phyloP scores from a whole-genome alignment of 805 yeast species.

The Komagataella pseudopastoris region DNA sequence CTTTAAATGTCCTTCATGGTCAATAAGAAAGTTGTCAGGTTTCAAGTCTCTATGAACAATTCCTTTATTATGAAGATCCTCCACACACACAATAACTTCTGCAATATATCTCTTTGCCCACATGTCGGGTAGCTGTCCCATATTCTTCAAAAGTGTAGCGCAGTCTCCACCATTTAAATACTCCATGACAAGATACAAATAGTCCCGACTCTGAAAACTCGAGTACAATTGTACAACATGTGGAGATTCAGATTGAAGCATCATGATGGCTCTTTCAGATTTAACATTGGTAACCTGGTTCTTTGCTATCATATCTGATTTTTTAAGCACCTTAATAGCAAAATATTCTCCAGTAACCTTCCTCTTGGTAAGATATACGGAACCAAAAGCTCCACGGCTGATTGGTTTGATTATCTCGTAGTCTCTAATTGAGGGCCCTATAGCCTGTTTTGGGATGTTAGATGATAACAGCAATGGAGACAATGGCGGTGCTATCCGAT shows the following conservation, averaged over 20 bases:
- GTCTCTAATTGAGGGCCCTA: conserved; percentile 65
- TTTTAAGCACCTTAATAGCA: conserved; percentile 85
- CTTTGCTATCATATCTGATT: conserved; percentile 93
- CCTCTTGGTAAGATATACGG: conserved; percentile 77
- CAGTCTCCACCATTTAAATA: conserved; percentile 93
- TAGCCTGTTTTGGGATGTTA: conserved; percentile 36
- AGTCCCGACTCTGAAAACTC: conserved; percentile 81
- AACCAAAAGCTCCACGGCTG: conserved; percentile 95
- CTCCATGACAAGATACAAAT: conserved; percentile 89
- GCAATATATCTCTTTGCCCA: conserved; percentile 84
- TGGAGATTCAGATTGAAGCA: conserved; percentile 89
- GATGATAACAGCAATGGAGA: conserved; percentile 71
- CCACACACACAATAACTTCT: conserved; percentile 83
- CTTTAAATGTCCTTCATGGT: conserved; percentile 77
- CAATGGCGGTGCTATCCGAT: conserved; percentile 11
- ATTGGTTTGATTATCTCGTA: conserved; percentile 88
- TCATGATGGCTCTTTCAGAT: conserved; percentile 95
- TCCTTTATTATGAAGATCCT: conserved; percentile 77
- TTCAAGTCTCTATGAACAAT: conserved; percentile 91
- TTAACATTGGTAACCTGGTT: conserved; percentile 92
- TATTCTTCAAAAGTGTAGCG: conserved; percentile 68
- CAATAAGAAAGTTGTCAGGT: conserved; percentile 88
- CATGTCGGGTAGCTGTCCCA: conserved; percentile 72
- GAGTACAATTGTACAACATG: conserved; percentile 83
- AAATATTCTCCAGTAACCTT: conserved; percentile 86